These are phyloP conservation scores for Populus hybrid DNA, from an alignment of 441 rosid species.

Conservation along the genomic window DNA sequence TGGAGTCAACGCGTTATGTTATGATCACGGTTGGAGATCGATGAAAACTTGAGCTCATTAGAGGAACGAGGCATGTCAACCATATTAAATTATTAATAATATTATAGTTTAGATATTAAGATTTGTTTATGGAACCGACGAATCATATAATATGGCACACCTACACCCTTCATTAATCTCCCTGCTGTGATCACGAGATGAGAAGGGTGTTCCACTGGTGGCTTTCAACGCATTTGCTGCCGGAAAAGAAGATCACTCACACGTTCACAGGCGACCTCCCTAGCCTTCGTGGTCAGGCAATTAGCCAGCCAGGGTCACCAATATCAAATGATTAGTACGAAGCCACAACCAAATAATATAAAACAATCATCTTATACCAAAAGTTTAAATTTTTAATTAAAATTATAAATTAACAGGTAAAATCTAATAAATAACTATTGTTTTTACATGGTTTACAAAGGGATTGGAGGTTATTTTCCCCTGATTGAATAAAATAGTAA, in stretches of 20 bases:
- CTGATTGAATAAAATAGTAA: too few species aligned
- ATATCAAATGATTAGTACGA: neutral
- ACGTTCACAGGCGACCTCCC: conserved; percentile 23
- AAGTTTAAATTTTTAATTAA: too few species aligned
- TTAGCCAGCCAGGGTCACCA: neutral
- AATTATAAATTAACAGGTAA: too few species aligned
- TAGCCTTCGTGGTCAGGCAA: conserved; percentile 18
- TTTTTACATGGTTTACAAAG: neutral
- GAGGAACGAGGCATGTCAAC: neutral
- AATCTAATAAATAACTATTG: neutral
- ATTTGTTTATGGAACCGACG: neutral
- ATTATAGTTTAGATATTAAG: neutral
- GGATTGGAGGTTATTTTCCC: too few species aligned
- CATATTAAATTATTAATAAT: neutral
- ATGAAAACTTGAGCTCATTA: neutral
- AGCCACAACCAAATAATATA: neutral
- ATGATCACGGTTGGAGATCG: neutral
- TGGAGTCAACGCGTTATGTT: neutral
- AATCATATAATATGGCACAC: neutral
- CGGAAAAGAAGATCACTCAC: conserved; percentile 43
- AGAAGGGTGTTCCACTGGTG: neutral
- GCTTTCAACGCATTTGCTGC: conserved; percentile 29
- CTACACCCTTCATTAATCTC: neutral
- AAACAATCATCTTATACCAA: too few species aligned
- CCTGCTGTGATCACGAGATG: neutral